These are phyloP conservation scores for Straminergon stramineum DNA, from an alignment of 225 moss, liverwort and hornwort species.

Conservation along the genomic window DNA sequence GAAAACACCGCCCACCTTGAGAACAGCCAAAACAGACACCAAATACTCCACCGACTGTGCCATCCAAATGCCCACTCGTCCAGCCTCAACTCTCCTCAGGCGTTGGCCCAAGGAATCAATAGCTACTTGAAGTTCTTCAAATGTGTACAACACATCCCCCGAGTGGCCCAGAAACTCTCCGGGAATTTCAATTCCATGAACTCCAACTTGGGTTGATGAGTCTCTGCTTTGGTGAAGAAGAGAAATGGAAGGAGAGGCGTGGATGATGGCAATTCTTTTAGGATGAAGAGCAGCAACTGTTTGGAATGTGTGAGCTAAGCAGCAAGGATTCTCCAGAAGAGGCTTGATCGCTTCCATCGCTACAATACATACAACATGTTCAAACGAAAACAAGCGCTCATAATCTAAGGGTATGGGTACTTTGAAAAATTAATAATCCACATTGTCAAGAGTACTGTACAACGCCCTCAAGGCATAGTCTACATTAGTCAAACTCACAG, in stretches of 20 bases:
- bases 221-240: neutral
- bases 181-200: neutral
- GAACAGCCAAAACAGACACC: constrained; percentile 21
- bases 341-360: neutral
- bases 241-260: neutral
- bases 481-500: neutral
- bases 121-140: constrained; percentile 12
- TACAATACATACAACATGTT: neutral
- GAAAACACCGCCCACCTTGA: constrained; percentile 17
- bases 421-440: no score
- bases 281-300: constrained; percentile 1
- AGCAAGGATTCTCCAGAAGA: constrained; percentile 7
- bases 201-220: neutral
- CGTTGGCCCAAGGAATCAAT: neutral
- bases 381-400: neutral
- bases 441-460: neutral
- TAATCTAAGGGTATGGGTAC: neutral
- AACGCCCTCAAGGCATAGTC: neutral
- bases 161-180: neutral
- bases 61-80: constrained; percentile 31
- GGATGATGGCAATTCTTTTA: constrained; percentile 1
- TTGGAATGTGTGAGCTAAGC: constrained; percentile 13
- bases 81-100: neutral
- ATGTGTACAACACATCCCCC: constrained; percentile 8
- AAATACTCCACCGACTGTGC: constrained; percentile 37